A percentile compares a stretch with the other conserved stretches of the same genome.
Evolutionary conservation across 805 yeast genomes (phyloP).

Genomic region (Diddensiella santjacobensis): DNA sequence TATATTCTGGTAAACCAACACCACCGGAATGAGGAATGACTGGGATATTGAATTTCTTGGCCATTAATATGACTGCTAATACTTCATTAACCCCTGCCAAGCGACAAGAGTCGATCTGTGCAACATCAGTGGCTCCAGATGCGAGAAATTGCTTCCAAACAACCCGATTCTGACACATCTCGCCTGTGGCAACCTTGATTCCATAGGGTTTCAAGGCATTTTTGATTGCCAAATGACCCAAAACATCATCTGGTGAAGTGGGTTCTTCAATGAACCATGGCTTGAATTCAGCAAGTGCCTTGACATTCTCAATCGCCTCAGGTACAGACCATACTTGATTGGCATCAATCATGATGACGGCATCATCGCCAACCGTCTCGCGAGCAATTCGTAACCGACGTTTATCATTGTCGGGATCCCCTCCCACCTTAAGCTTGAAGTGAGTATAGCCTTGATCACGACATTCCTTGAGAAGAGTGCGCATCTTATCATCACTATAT

Average conservation of each 20-base stretch:
- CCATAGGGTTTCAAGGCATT: conserved; percentile 33
- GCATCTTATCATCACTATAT: conserved; percentile 41
- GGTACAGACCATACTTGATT: conserved; percentile 38
- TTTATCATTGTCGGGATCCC: conserved; percentile 37
- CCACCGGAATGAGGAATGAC: conserved; percentile 39
- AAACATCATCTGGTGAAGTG: conserved; percentile 36
- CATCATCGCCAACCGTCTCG: conserved; percentile 39
- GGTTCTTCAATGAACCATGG: conserved; percentile 39
- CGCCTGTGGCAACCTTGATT: conserved; percentile 36
- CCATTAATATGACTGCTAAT: conserved; percentile 33
- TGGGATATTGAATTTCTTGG: conserved; percentile 34
- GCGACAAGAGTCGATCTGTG: conserved; percentile 36
- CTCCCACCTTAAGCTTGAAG: conserved; percentile 43
- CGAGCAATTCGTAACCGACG: conserved; percentile 37
- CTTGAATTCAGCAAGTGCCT: conserved; percentile 30
- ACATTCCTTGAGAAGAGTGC: conserved; percentile 32
- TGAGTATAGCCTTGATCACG: conserved; percentile 38
- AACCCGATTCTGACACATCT: conserved; percentile 36
- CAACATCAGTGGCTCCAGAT: conserved; percentile 31
- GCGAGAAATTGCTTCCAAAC: conserved; percentile 34
- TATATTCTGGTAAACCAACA: conserved; percentile 36
- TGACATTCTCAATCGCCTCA: conserved; percentile 34
- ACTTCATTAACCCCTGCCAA: conserved; percentile 37
- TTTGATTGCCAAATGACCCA: conserved; percentile 32
- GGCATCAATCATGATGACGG: conserved; percentile 35